Conservation (phyloP, 1,284 basidiomycete species). For the Phellinidium pouzarii region DNA sequence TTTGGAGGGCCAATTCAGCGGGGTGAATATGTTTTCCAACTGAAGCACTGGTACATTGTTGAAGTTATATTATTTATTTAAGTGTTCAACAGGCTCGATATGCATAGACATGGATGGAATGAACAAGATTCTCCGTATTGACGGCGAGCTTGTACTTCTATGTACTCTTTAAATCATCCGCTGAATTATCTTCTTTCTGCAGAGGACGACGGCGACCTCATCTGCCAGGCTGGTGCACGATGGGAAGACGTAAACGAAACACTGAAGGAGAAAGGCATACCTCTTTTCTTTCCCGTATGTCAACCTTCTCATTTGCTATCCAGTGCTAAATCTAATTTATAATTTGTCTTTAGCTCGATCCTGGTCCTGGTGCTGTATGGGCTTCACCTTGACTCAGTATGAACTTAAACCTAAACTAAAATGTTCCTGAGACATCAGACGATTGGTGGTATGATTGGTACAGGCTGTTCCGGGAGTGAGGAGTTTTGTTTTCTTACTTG, state of each 20-base stretch:
- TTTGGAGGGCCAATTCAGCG: constrained; percentile 53
- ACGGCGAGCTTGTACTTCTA: constrained; percentile 26
- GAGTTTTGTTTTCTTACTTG: constrained; percentile 7
- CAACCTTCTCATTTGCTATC: not conserved
- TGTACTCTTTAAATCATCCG: constrained; percentile 18
- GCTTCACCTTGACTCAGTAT: not conserved
- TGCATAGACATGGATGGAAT: constrained; percentile 64
- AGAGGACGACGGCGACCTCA: constrained; percentile 64
- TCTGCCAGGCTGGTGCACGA: constrained; percentile 74
- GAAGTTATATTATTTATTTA: not conserved
- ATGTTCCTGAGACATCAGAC: constrained; percentile 30
- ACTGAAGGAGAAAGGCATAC: constrained; percentile 61
- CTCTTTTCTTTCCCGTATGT: constrained; percentile 64
- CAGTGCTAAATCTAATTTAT: not conserved
- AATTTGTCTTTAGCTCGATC: constrained; percentile 37
- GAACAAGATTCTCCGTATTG: constrained; percentile 52
- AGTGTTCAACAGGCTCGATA: constrained; percentile 63
- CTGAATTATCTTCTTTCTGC: not conserved
- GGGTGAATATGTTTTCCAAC: constrained; percentile 42
- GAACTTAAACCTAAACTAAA: not conserved
- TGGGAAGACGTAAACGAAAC: constrained; percentile 87
- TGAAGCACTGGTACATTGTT: not conserved
- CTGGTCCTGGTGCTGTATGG: constrained; percentile 43
- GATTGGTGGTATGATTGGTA: constrained; percentile 52
- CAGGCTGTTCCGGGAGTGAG: constrained; percentile 50